Percentiles rank a stretch among this genome's conserved stretches.
These are phyloP conservation scores for Aspergillus indologenus DNA, from an alignment of 495 filamentous ascomycete genomes.

Conservation along the genomic window DNA sequence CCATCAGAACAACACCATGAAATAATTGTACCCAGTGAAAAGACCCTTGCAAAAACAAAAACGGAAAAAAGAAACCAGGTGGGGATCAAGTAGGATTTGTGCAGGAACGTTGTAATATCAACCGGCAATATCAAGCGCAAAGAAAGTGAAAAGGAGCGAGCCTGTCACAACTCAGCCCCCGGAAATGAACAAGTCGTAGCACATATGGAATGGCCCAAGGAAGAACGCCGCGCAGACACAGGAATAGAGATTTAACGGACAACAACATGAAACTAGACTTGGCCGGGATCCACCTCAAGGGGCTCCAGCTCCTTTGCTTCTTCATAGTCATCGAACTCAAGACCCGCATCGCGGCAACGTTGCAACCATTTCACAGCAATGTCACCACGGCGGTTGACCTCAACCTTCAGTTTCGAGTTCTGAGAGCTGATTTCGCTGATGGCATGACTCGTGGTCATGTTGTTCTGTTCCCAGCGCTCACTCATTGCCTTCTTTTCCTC, in stretches of 20 bases:
- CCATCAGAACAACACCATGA: slow-evolving; percentile 2
- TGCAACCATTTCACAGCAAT: slow-evolving; percentile 72
- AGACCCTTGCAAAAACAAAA: slow-evolving; percentile 1
- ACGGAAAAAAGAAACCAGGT: slow-evolving; percentile 4
- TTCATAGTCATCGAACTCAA: slow-evolving; percentile 53
- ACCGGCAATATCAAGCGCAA: background rate
- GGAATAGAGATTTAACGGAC: background rate
- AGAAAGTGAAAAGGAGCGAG: background rate
- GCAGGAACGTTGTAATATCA: background rate
- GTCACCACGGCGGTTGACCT: slow-evolving; percentile 56
- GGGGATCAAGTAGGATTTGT: background rate
- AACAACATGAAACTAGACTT: slow-evolving; percentile 17
- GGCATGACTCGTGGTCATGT: slow-evolving; percentile 90
- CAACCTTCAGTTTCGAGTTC: slow-evolving; percentile 86
- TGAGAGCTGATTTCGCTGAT: slow-evolving; percentile 84
- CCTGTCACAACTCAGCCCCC: background rate
- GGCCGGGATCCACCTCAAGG: slow-evolving; percentile 38
- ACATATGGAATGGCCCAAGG: slow-evolving; percentile 19
- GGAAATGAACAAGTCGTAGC: slow-evolving; percentile 27
- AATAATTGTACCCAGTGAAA: slow-evolving; percentile 6
- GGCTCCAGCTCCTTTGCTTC: slow-evolving; percentile 42
- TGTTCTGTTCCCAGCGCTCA: slow-evolving; percentile 96
- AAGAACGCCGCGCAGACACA: slow-evolving; percentile 11
- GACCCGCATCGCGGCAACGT: slow-evolving; percentile 70
- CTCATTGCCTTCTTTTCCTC: slow-evolving; percentile 91